Evolutionary conservation across 176 grass and related monocot genomes (phyloP).

Genomic region (Rhipidocladum racemiflorum): DNA sequence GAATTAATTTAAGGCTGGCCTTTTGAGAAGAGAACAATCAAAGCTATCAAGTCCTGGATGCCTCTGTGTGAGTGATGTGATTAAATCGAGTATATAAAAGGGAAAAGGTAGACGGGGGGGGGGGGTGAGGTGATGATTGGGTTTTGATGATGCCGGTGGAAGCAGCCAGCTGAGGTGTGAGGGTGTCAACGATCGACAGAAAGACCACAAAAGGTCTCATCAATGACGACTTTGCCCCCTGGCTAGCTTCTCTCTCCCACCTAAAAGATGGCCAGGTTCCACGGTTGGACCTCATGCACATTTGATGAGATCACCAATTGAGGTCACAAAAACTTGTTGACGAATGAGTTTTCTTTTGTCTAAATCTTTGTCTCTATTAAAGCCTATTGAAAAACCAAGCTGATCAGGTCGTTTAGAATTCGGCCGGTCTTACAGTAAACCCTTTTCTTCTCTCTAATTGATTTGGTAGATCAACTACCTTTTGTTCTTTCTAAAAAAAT

Average conservation of each 20-base stretch:
- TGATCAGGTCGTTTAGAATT: too few species aligned
- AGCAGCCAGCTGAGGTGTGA: not conserved
- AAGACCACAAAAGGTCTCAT: slow-evolving; percentile 18
- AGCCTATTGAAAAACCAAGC: too few species aligned
- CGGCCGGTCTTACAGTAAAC: too few species aligned
- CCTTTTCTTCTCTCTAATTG: too few species aligned
- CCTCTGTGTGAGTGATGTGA: not conserved
- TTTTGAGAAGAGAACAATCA: slow-evolving; percentile 35
- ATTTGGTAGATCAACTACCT: too few species aligned
- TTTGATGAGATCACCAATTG: not conserved
- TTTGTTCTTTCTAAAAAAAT: too few species aligned
- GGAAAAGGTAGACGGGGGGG: not conserved
- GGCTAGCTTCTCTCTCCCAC: not conserved
- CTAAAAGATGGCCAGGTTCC: not conserved
- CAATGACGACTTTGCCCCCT: not conserved
- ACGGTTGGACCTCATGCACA: not conserved
- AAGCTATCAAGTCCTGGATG: not conserved
- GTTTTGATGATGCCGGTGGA: slow-evolving; percentile 18
- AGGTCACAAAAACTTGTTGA: not conserved
- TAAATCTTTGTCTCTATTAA: not conserved
- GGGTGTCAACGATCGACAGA: not conserved
- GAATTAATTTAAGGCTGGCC: not conserved
- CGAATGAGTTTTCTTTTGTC: not conserved
- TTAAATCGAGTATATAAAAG: not conserved
- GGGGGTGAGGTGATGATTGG: slow-evolving; percentile 40